These are phyloP conservation scores for Xylariaceae sp. DNA, from an alignment of 2,329 filamentous ascomycete species.

Conservation along the genomic window DNA sequence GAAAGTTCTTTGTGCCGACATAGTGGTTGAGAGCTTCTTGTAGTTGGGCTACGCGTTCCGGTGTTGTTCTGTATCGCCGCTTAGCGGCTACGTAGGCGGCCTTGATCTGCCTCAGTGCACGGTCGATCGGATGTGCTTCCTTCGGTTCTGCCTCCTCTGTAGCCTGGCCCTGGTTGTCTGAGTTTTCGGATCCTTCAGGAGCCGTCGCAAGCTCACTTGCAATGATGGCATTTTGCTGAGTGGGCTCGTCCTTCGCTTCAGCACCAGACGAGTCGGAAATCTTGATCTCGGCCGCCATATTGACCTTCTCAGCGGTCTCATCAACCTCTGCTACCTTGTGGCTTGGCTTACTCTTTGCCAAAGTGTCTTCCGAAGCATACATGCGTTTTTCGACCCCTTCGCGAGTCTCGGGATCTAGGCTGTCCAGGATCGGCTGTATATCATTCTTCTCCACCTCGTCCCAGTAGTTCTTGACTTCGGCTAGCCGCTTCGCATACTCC, in stretches of 20 bases:
- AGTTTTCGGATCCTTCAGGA: slow-evolving; percentile 15
- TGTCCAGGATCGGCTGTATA: slow-evolving; percentile 65
- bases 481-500: slow-evolving; percentile 63
- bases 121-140: slow-evolving; percentile 51
- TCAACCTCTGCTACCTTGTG: slow-evolving; percentile 8
- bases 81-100: slow-evolving; percentile 78
- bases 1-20: slow-evolving; percentile 83
- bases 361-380: slow-evolving; percentile 34
- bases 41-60: slow-evolving; percentile 66
- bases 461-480: slow-evolving; percentile 81
- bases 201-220: slow-evolving; percentile 21
- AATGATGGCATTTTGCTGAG: slow-evolving; percentile 4
- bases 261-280: background rate
- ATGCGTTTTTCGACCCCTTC: slow-evolving; percentile 60
- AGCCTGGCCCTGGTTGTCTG: slow-evolving; percentile 9
- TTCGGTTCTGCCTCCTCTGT: slow-evolving; percentile 28
- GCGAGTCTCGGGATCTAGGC: slow-evolving; percentile 59
- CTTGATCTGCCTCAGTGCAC: slow-evolving; percentile 70
- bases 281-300: too few species aligned
- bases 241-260: slow-evolving; percentile 1
- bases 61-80: slow-evolving; percentile 75
- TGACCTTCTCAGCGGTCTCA: background rate
- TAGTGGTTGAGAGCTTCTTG: slow-evolving; percentile 73
- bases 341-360: slow-evolving; percentile 5
- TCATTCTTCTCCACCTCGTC: slow-evolving; percentile 72